Evolutionary conservation across 257 asterid genomes (phyloP).

Genomic region (Solanum phureja): DNA sequence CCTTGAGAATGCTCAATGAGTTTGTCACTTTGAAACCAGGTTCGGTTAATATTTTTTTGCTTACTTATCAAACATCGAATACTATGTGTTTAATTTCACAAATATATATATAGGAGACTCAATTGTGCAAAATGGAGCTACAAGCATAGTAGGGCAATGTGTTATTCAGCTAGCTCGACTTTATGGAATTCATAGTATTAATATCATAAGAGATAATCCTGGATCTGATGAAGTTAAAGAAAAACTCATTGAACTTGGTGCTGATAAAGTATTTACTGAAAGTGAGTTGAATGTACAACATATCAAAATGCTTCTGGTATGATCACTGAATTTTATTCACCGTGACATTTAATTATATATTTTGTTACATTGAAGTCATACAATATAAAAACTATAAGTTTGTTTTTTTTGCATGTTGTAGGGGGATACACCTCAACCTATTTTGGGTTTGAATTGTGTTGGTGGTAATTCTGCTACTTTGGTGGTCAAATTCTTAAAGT

Average conservation of each 20-base stretch:
- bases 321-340: neutral
- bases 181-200: constrained; percentile 60
- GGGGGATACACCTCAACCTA: constrained; percentile 70
- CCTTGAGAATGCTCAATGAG: constrained; percentile 86
- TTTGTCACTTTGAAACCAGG: constrained; percentile 71
- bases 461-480: constrained; percentile 88
- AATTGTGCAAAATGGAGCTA: constrained; percentile 90
- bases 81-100: neutral
- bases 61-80: neutral
- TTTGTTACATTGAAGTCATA: neutral
- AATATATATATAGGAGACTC: constrained; percentile 42
- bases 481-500: constrained; percentile 77
- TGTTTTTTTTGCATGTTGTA: constrained; percentile 5
- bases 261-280: constrained; percentile 70
- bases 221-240: constrained; percentile 69
- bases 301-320: constrained; percentile 70
- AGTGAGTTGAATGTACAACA: constrained; percentile 56
- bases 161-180: constrained; percentile 74
- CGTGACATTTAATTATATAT: neutral
- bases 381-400: too few species aligned
- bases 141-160: constrained; percentile 93
- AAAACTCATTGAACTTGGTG: constrained; percentile 69
- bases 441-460: constrained; percentile 79
- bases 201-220: constrained; percentile 79
- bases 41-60: neutral